These are phyloP conservation scores for Pyrus communis DNA, from an alignment of 306 rosid genomes.

Conservation along the genomic window DNA sequence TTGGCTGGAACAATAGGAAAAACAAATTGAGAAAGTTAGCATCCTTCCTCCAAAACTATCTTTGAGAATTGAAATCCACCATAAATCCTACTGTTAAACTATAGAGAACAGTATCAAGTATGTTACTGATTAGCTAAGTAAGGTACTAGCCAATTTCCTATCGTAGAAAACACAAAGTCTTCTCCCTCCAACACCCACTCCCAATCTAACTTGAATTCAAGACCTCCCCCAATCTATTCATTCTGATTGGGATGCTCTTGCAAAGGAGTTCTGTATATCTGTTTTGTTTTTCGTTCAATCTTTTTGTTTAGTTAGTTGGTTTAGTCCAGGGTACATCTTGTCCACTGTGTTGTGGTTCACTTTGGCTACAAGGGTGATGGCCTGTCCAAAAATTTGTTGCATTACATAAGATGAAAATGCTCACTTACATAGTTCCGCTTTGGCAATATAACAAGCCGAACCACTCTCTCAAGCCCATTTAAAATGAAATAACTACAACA, in stretches of 20 bases:
- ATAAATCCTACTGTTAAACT: not conserved
- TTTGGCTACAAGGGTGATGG: not conserved
- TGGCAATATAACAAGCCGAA: conserved; percentile 71
- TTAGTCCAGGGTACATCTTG: too few relatives aligned
- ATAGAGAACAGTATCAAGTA: too few relatives aligned
- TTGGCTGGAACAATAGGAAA: conserved; percentile 50
- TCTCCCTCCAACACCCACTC: not conserved
- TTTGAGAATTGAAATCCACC: not conserved
- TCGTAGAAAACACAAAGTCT: too few relatives aligned
- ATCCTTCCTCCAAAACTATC: not conserved
- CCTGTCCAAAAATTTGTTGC: not conserved
- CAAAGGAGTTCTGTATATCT: too few relatives aligned
- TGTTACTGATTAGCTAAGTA: too few relatives aligned
- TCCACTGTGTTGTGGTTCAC: not conserved
- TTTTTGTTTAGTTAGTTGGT: too few relatives aligned
- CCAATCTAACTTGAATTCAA: not conserved
- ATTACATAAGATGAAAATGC: conserved; percentile 1
- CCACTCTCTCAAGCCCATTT: conserved; percentile 92
- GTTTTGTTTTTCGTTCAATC: too few relatives aligned
- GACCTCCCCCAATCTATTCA: not conserved
- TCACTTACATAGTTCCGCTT: conserved; percentile 83
- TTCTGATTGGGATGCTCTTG: too few relatives aligned
- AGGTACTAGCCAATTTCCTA: too few relatives aligned
- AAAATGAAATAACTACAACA: conserved; percentile 68
- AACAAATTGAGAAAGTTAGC: not conserved